A percentile compares a stretch with the other conserved stretches of the same genome.
phyloP scores from a whole-genome alignment of 192 early-diverging fungal genomes.

The Gaertneriomyces semiglobifer region DNA sequence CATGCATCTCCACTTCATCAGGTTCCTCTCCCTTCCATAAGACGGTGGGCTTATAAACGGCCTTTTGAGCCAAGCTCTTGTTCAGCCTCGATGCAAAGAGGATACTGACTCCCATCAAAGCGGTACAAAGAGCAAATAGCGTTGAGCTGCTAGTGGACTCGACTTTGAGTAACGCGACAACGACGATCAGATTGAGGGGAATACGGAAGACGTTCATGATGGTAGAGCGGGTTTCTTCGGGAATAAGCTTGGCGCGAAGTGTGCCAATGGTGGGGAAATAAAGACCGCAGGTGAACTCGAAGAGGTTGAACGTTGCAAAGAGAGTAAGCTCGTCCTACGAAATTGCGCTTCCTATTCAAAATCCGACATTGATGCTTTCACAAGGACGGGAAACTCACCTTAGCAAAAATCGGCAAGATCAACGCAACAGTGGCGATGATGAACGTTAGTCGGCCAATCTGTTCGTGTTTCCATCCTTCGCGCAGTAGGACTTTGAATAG shows the following conservation, averaged over 20 bases:
- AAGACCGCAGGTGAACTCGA: conserved; percentile 43
- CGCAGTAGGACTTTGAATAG: conserved; percentile 29
- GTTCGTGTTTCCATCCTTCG: conserved; percentile 16
- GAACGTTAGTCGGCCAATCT: conserved; percentile 28
- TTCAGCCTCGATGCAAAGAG: conserved; percentile 17
- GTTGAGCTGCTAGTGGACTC: conserved; percentile 6
- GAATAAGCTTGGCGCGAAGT: conserved; percentile 36
- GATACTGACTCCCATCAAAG: conserved; percentile 5
- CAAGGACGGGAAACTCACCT: conserved; percentile 3
- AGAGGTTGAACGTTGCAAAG: conserved; percentile 43
- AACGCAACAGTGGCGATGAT: conserved; percentile 22
- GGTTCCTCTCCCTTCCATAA: too few species aligned
- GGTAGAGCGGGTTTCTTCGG: conserved; percentile 44
- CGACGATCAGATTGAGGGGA: conserved; percentile 53
- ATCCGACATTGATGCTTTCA: neutral
- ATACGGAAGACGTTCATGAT: conserved; percentile 52
- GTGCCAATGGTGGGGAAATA: conserved; percentile 49
- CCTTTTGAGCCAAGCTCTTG: too few species aligned
- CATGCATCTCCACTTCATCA: too few species aligned
- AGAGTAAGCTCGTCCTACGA: conserved; percentile 21
- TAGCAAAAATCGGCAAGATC: conserved; percentile 14
- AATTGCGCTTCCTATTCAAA: conserved; percentile 1
- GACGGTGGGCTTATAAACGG: too few species aligned
- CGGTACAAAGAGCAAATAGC: conserved; percentile 29
- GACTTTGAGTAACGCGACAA: conserved; percentile 34